Base-by-base conservation (phyloP, 129 eudicot species). In the Dittrichia graveolens region DNA sequence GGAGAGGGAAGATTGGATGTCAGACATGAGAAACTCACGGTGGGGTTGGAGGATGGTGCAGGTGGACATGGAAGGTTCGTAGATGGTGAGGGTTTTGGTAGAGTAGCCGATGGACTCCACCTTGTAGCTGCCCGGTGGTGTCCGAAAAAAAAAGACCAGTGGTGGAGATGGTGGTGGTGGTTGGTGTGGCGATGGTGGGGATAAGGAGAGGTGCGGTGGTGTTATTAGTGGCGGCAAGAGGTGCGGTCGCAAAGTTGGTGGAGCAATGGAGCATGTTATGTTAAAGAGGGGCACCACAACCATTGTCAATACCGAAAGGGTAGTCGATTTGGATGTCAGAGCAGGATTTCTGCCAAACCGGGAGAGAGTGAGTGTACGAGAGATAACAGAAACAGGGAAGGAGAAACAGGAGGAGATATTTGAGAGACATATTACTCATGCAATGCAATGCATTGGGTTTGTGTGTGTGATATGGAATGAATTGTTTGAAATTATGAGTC, bases 41-140 rank as follows among this genome's bases (percentile, higher is more conserved):
- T 87, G 98, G 50, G 98, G 96, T 52, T 93, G 98, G 44, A 93
- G 90, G 49, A 93, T 87, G 59, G 95, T 83, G 85, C 98, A 93
- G 9, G 98, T 93, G 71, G 98, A 85, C 98, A 93, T 93, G 71
- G 96, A 78, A 0, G 98, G 98, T 80, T 93, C 98, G 75, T 81
- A 93, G 31, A 93, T 62, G 13, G 82, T 82, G 0, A 89, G 19
- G 14, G 87, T 83, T 62, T 85, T 72, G 57, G 84, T 73, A 34
- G 45, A n/a, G 73, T 93, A 93, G 11, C 89, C 91, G 37, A 89
- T 89, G 43, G 85, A 65, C 61, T 93, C 95, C 57, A 93, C 89
- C 18, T 89, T 93, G 96, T 93, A 93, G 85, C 65, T 67, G 13
- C 98, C 98, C 5, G 96, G 87, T 14, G 96, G 95, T 47, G 98